These are phyloP conservation scores for Larix kaempferi DNA, from an alignment of 75 land plant genomes.

Conservation along the genomic window DNA sequence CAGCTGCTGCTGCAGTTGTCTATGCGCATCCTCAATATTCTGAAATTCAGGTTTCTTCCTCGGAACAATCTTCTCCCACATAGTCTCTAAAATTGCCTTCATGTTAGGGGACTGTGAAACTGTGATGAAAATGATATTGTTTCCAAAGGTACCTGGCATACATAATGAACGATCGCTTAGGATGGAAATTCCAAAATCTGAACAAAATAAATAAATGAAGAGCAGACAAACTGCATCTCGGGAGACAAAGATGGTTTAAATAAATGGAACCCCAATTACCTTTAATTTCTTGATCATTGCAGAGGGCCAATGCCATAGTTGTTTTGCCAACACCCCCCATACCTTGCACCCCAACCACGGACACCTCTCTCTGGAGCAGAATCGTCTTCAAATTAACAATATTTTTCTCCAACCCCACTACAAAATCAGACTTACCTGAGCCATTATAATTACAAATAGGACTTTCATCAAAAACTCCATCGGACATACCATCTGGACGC, in stretches of 20 bases:
- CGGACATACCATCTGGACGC: neutral
- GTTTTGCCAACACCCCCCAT: conserved; percentile 2
- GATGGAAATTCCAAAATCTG: neutral
- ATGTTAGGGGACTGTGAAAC: neutral
- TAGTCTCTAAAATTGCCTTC: conserved; percentile 2
- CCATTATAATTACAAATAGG: neutral
- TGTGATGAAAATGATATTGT: neutral
- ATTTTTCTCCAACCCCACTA: neutral
- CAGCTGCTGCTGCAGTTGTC: neutral
- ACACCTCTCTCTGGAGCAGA: neutral
- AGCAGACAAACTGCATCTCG: no score
- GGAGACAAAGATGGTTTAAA: no score
- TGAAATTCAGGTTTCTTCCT: conserved; percentile 1
- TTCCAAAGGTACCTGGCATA: neutral
- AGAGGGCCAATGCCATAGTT: neutral
- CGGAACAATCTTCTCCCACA: neutral
- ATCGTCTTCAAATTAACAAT: neutral
- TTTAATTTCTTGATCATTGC: neutral
- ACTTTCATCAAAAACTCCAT: neutral
- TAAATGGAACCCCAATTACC: neutral
- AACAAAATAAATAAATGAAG: neutral
- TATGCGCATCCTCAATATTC: neutral
- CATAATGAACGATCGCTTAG: neutral
- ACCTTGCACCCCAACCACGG: neutral
- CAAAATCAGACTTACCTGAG: neutral